Conservation (phyloP, 352 stramenopile species). For the Globisporangium takayamanum region DNA sequence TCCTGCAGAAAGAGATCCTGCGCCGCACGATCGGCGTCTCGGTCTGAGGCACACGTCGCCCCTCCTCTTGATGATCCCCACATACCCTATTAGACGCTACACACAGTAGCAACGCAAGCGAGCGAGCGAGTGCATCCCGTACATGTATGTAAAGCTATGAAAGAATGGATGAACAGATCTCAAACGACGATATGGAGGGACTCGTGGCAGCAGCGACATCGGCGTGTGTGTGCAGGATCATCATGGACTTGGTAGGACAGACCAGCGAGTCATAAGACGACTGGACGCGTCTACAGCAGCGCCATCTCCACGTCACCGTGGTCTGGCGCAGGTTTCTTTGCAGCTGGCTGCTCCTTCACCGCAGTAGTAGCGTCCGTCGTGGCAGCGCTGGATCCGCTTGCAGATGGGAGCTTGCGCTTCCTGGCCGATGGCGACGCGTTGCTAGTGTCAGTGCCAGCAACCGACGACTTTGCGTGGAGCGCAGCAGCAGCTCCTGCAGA, state of each 20-base stretch:
- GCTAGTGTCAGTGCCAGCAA: neutral
- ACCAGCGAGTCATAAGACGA: no score
- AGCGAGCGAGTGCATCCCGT: no score
- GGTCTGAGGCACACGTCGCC: neutral
- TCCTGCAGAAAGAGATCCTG: conserved; percentile 65
- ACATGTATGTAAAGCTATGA: no score
- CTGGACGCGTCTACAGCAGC: no score
- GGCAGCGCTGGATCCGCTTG: no score
- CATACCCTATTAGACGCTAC: neutral
- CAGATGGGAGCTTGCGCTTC: conserved; percentile 5
- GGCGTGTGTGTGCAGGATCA: no score
- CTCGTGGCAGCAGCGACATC: no score
- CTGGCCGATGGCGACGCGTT: conserved; percentile 6
- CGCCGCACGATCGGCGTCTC: conserved; percentile 24
- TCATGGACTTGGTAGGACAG: no score
- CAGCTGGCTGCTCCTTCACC: neutral
- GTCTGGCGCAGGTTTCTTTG: neutral
- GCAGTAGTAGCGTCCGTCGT: neutral
- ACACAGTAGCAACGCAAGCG: no score
- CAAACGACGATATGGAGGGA: no score
- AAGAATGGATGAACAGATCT: no score
- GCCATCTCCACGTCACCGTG: no score
- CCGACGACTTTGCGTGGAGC: conserved; percentile 1
- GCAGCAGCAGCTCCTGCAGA: conserved; percentile 2
- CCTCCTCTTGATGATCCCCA: neutral